Percentiles rank a stretch among this genome's conserved stretches.
Conservation (phyloP, 2,329 filamentous ascomycete genomes). For the Ophiostoma pallidulum region DNA sequence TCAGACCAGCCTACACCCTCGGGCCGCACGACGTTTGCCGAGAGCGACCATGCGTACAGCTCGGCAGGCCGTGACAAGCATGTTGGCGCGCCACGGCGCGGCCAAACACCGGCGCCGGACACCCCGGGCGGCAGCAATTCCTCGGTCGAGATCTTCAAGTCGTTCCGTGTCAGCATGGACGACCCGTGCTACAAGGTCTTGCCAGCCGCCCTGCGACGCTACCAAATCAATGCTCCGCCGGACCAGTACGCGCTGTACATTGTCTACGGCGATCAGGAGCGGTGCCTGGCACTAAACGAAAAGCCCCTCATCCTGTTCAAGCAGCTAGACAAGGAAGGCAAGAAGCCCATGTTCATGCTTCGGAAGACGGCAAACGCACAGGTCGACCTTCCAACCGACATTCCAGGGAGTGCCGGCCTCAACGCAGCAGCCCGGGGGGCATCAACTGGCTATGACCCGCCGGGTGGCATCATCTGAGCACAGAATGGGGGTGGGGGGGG, state of each 20-base stretch:
- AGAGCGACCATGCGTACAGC: conserved; percentile 35
- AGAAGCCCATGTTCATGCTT: conserved; percentile 99
- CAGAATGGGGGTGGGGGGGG: background rate
- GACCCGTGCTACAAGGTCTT: conserved; percentile 97
- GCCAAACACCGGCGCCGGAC: conserved; percentile 53
- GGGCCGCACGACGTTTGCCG: conserved; percentile 45
- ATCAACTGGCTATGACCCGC: conserved; percentile 44
- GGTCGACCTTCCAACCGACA: conserved; percentile 34
- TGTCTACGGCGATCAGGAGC: conserved; percentile 96
- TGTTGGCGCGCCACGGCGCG: conserved; percentile 40
- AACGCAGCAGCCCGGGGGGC: conserved; percentile 34
- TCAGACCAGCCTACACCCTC: conserved; percentile 47
- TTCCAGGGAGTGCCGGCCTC: conserved; percentile 45
- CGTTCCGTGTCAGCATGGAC: conserved; percentile 94
- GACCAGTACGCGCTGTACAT: conserved; percentile 97
- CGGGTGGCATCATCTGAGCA: conserved; percentile 47
- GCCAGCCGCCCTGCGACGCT: conserved; percentile 90
- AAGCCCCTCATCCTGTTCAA: conserved; percentile 95
- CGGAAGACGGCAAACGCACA: conserved; percentile 53
- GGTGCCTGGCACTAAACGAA: conserved; percentile 83
- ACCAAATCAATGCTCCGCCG: conserved; percentile 97
- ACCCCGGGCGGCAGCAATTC: conserved; percentile 49
- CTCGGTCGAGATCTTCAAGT: conserved; percentile 95
- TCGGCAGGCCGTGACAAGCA: conserved; percentile 28
- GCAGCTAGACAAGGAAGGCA: conserved; percentile 89